These are phyloP conservation scores for Teratosphaeria pseudoeucalypti DNA, from an alignment of 2,329 filamentous ascomycete species.

Conservation along the genomic window DNA sequence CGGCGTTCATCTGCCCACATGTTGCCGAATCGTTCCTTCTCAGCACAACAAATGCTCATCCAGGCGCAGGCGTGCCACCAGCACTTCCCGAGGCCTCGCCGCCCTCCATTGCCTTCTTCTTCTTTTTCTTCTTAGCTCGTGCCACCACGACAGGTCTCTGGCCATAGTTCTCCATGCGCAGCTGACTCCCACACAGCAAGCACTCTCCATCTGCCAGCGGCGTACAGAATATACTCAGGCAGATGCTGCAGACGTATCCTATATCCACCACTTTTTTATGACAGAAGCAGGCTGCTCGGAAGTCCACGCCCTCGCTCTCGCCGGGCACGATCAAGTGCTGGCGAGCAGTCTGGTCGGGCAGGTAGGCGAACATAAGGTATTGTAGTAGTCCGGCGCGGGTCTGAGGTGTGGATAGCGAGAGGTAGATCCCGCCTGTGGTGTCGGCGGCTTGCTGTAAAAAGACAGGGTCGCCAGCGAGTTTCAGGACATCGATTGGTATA, in stretches of 20 bases:
- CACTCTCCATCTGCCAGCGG: conserved; percentile 56
- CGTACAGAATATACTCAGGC: conserved; percentile 83
- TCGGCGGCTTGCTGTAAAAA: conserved; percentile 87
- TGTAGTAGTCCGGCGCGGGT: conserved; percentile 58
- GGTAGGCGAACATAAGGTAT: conserved; percentile 88
- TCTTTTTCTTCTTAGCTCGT: conserved; percentile 67
- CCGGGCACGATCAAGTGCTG: conserved; percentile 65
- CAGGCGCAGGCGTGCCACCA: conserved; percentile 20
- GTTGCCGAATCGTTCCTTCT: not conserved
- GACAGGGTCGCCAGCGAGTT: conserved; percentile 74
- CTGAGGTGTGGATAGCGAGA: conserved; percentile 34
- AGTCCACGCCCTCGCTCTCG: conserved; percentile 73
- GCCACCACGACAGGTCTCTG: conserved; percentile 66
- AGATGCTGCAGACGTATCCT: conserved; percentile 93
- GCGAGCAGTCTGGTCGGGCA: conserved; percentile 58
- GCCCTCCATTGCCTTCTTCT: conserved; percentile 45
- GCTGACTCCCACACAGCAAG: conserved; percentile 69
- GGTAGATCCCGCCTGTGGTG: conserved; percentile 61
- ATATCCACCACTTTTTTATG: conserved; percentile 83
- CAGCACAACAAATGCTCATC: not conserved
- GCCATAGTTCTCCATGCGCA: conserved; percentile 68
- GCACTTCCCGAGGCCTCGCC: conserved; percentile 15
- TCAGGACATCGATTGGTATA: conserved; percentile 86
- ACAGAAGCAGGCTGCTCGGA: conserved; percentile 96
- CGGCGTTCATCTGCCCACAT: not conserved